A percentile compares a stretch with the other conserved stretches of the same genome.
Evolutionary conservation across 257 asterid species (phyloP).

Genomic region (Capsicum chinense): DNA sequence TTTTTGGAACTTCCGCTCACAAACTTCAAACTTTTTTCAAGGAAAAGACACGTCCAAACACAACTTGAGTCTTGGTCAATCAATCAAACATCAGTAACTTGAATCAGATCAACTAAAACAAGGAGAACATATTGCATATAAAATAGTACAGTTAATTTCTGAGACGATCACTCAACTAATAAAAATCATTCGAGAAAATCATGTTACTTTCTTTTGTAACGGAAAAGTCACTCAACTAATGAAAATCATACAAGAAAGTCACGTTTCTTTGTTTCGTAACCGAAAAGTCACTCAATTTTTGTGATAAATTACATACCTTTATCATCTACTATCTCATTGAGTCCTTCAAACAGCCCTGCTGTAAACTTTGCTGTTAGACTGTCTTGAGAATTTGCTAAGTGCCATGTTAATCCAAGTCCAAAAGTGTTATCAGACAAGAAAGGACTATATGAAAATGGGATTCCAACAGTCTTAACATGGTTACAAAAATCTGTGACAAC

Average conservation of each 20-base stretch:
- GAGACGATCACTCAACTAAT: not conserved
- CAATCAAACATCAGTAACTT: not conserved
- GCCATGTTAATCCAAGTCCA: constrained; percentile 57
- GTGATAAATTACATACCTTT: constrained; percentile 23
- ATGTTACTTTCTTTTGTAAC: not conserved
- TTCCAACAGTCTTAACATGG: constrained; percentile 38
- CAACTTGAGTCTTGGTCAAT: no score
- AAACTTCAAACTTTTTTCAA: not conserved
- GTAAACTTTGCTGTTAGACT: not conserved
- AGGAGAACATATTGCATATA: not conserved
- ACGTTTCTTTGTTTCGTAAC: not conserved
- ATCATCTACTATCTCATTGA: constrained; percentile 10
- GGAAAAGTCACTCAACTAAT: not conserved
- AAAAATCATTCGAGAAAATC: not conserved
- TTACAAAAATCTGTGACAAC: constrained; percentile 41
- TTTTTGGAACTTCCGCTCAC: not conserved
- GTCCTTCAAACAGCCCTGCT: not conserved
- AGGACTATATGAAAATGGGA: constrained; percentile 56
- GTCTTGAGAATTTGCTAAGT: not conserved
- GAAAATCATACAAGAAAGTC: not conserved
- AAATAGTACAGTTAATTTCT: not conserved
- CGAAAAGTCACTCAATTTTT: not conserved
- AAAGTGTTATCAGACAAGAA: constrained; percentile 53
- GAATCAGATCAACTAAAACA: not conserved
- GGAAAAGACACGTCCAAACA: not conserved